Percentiles rank a stretch among this genome's conserved stretches.
These are phyloP conservation scores for Leptodermis oblonga DNA, from an alignment of 257 asterid genomes.

Conservation along the genomic window DNA sequence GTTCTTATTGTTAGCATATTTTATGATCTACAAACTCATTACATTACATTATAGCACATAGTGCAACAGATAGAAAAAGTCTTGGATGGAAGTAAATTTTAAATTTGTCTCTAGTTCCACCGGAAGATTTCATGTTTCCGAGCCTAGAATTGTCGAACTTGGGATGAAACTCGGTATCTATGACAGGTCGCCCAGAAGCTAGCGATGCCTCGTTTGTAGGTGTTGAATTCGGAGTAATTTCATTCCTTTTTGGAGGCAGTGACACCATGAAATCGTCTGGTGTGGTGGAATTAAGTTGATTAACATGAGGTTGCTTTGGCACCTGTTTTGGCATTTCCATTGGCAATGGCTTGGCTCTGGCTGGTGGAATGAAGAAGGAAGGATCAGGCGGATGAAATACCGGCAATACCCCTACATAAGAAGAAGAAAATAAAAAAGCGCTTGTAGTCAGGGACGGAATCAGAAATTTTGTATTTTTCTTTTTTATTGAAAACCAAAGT, in stretches of 20 bases:
- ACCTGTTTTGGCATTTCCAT: slow-evolving; percentile 20
- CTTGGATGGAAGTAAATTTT: not conserved
- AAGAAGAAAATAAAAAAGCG: no score
- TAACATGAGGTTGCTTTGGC: slow-evolving; percentile 10
- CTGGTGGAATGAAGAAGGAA: slow-evolving; percentile 1
- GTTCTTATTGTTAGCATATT: no score
- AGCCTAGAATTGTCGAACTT: not conserved
- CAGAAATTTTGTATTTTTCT: no score
- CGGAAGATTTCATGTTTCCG: slow-evolving; percentile 2
- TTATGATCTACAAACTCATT: not conserved
- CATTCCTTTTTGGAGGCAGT: slow-evolving; percentile 1
- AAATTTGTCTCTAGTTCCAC: not conserved
- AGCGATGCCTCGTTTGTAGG: not conserved
- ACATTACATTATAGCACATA: not conserved
- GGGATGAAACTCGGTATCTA: not conserved
- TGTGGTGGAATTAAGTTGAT: no score
- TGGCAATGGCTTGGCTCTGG: not conserved
- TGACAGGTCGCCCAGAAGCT: not conserved
- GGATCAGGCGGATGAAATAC: slow-evolving; percentile 16
- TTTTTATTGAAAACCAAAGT: no score
- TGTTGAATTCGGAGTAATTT: not conserved
- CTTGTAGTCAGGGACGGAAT: no score
- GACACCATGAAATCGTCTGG: slow-evolving; percentile 19
- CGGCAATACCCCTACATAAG: slow-evolving; percentile 10
- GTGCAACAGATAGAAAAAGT: not conserved